Evolutionary conservation across 2,329 filamentous ascomycete genomes (phyloP), one percentile per base, ranked within the genome.

Genomic region (Fusarium sp.): DNA sequence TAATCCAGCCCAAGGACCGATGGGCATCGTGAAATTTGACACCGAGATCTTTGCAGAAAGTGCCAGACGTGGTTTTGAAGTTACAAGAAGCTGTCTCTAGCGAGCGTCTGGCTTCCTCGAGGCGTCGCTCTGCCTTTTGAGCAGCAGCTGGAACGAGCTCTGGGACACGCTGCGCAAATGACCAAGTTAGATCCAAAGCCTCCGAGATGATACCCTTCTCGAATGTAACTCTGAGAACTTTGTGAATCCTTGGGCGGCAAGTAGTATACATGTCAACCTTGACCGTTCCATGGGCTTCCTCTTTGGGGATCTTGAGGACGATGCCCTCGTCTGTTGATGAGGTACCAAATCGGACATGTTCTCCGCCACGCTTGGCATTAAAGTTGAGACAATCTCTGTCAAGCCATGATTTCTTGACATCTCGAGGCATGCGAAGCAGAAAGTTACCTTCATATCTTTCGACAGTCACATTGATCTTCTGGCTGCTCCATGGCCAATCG

Each of bases 191-290:
- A 58, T 85, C 83, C 8, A 85, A 67, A 16, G 81, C 82, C 41
- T 83, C 81, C 14, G 79, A 80, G 43, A 86, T 75, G 18, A 82
- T 77, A 23, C 82, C 79, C 74, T 79, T 84, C 48, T 87, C 86
- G 76, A 91, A 89, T 75, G 89, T 85, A 30, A 91, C 79, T 41
- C 84, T 83, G 75, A 90, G 87, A 1, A 85, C 85, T 78, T 90
- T 88, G 72, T 87, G 87, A 67, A 90, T 82, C 76, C 84, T 86
- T 25, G 89, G 89, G 65, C 85, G 86, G 58, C 84, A 86, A 16
- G 83, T 87, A 2, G 88, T 88, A 57, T 85, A 81, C 37, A 91
- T 83, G 4, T 85, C 84, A 45, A 91, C 81, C 55, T 86, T 86
- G 52, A 91, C 77, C 39, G 87, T 76, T 31, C 89, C 89, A 64